Evolutionary conservation across 352 stramenopile species (phyloP).

Genomic region (Globisporangium emineosum): DNA sequence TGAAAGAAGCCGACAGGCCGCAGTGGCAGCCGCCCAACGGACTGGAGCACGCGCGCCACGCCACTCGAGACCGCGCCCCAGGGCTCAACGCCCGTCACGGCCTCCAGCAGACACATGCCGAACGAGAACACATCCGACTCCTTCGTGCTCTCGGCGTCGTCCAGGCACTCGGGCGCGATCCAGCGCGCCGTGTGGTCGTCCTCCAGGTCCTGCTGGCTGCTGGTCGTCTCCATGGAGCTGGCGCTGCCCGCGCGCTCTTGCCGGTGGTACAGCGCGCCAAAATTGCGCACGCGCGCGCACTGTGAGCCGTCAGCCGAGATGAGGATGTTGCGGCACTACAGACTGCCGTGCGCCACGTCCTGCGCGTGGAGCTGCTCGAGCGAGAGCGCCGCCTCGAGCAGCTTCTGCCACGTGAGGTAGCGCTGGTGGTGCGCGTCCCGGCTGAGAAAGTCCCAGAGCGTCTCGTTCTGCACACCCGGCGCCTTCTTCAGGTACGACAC

Average conservation of each 20-base stretch:
- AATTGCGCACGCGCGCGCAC: constrained; percentile 14
- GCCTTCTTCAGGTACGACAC: constrained; percentile 9
- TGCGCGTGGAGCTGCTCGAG: constrained; percentile 13
- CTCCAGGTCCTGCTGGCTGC: not conserved
- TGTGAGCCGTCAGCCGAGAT: constrained; percentile 14
- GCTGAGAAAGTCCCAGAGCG: constrained; percentile 9
- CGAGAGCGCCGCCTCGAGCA: constrained; percentile 13
- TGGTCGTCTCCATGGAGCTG: not conserved
- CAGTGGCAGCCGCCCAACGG: constrained; percentile 3
- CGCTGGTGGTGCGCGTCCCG: not conserved
- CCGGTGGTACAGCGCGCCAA: constrained; percentile 4
- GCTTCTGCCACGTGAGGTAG: constrained; percentile 16
- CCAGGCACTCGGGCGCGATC: constrained; percentile 14
- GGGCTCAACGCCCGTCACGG: constrained; percentile 7
- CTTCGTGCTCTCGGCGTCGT: not conserved
- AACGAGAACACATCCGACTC: constrained; percentile 11
- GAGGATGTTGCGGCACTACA: constrained; percentile 18
- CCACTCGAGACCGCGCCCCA: constrained; percentile 8
- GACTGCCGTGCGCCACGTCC: constrained; percentile 8
- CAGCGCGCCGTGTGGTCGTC: constrained; percentile 10
- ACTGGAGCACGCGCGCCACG: constrained; percentile 7
- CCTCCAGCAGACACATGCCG: constrained; percentile 15
- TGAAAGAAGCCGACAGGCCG: not conserved
- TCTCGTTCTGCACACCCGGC: constrained; percentile 4
- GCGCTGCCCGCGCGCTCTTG: not conserved